These are phyloP conservation scores for Syzygium malaccense DNA, from an alignment of 441 rosid genomes.

Conservation along the genomic window DNA sequence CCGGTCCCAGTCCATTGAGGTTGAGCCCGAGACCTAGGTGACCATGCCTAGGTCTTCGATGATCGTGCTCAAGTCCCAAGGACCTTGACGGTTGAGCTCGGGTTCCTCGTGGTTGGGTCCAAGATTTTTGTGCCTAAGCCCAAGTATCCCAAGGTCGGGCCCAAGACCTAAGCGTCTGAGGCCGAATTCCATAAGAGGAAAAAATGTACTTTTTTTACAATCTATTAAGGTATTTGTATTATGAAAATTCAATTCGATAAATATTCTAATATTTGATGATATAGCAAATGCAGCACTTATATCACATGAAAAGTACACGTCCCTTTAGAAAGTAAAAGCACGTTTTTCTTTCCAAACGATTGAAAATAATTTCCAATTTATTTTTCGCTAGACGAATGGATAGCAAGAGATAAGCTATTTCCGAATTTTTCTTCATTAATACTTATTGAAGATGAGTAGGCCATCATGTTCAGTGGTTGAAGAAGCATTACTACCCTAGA, in stretches of 20 bases:
- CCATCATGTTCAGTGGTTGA: not conserved
- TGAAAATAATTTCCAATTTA: too few species aligned
- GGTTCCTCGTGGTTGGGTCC: not conserved
- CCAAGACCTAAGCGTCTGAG: not conserved
- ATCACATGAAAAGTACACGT: not conserved
- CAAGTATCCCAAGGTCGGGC: not conserved
- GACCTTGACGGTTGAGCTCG: not conserved
- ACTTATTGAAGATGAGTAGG: not conserved
- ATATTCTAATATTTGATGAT: not conserved
- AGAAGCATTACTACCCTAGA: not conserved
- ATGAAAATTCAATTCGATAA: not conserved
- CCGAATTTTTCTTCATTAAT: not conserved
- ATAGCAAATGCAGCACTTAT: not conserved
- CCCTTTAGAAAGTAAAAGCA: not conserved
- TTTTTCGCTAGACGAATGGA: rapidly evolving
- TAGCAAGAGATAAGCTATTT: rapidly evolving
- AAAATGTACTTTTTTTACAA: not conserved
- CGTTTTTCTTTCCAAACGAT: rapidly evolving
- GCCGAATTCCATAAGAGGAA: rapidly evolving
- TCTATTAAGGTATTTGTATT: not conserved
- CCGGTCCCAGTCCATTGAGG: rapidly evolving
- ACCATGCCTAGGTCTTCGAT: not conserved
- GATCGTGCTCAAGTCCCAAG: not conserved
- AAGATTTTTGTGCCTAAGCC: not conserved
- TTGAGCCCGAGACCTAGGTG: not conserved